phyloP scores from a whole-genome alignment of 2,329 filamentous ascomycete genomes.

The Pseudogymnoascus sp. region DNA sequence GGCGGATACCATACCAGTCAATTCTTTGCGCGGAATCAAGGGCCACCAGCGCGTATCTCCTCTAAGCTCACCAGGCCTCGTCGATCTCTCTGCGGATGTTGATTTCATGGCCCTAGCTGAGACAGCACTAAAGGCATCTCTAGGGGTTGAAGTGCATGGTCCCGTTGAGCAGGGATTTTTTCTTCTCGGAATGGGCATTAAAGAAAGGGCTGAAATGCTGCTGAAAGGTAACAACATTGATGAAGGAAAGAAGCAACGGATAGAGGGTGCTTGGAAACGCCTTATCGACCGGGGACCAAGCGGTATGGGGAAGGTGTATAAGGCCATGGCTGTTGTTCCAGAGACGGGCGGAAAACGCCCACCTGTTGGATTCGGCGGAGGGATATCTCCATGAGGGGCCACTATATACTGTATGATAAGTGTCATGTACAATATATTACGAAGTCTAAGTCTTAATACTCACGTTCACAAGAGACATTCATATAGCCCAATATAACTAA shows the following conservation, averaged over 20 bases:
- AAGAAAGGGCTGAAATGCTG: slow-evolving; percentile 66
- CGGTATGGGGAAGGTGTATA: slow-evolving; percentile 94
- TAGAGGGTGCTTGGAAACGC: slow-evolving; percentile 72
- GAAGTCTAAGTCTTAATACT: neutral
- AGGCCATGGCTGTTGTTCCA: slow-evolving; percentile 84
- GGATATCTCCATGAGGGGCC: slow-evolving; percentile 35
- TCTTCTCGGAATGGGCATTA: slow-evolving; percentile 73
- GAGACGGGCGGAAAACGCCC: slow-evolving; percentile 66
- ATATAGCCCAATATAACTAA: neutral
- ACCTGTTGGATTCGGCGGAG: slow-evolving; percentile 89
- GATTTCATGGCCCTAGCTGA: slow-evolving; percentile 87
- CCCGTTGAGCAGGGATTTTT: slow-evolving; percentile 82
- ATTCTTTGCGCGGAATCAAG: slow-evolving; percentile 85
- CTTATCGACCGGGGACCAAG: slow-evolving; percentile 75
- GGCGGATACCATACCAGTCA: slow-evolving; percentile 68
- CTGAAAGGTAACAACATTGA: slow-evolving; percentile 41
- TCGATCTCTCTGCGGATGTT: slow-evolving; percentile 87
- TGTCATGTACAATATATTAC: slow-evolving; percentile 2
- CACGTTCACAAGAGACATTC: neutral
- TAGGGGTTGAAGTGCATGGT: slow-evolving; percentile 84
- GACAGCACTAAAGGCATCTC: slow-evolving; percentile 66
- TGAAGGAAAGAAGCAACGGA: slow-evolving; percentile 49
- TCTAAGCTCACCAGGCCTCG: slow-evolving; percentile 70
- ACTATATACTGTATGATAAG: neutral
- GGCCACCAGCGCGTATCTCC: slow-evolving; percentile 71